Percentiles rank a stretch among this genome's conserved stretches.
Conservation (phyloP, 305 asterid genomes). For the Plantago lanceolata region DNA sequence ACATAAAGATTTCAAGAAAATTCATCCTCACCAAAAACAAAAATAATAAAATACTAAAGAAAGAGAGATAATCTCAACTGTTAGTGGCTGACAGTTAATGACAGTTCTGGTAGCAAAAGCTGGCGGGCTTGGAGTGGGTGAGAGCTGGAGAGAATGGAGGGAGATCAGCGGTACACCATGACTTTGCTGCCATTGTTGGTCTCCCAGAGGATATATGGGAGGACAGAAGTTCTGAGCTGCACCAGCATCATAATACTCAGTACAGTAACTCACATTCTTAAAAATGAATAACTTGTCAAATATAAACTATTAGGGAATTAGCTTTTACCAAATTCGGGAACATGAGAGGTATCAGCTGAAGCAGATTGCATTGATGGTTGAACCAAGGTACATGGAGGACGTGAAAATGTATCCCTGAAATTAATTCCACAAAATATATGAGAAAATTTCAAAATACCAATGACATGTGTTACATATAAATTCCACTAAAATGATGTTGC, state of each 20-base stretch:
- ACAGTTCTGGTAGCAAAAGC: constrained; percentile 81
- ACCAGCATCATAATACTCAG: constrained; percentile 25
- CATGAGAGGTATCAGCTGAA: constrained; percentile 37
- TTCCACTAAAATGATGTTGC: not conserved
- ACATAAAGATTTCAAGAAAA: constrained; percentile 7
- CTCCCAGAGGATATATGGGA: constrained; percentile 89
- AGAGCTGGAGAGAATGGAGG: constrained; percentile 76
- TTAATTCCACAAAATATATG: constrained; percentile 22
- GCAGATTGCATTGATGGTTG: constrained; percentile 78
- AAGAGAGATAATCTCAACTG: constrained; percentile 41
- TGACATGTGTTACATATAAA: constrained; percentile 10
- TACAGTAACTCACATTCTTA: constrained; percentile 21
- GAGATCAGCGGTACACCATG: constrained; percentile 61
- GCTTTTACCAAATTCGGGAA: constrained; percentile 79
- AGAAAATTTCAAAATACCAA: constrained; percentile 21
- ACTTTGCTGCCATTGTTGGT: constrained; percentile 57
- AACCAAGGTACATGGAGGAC: constrained; percentile 83
- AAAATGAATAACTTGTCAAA: constrained; percentile 23
- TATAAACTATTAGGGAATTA: constrained; percentile 21
- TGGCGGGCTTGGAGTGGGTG: constrained; percentile 90
- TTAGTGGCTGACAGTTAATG: constrained; percentile 81
- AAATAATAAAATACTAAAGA: not conserved
- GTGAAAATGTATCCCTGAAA: constrained; percentile 92
- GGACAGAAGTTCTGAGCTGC: constrained; percentile 80
- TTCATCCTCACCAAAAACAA: not conserved